Conservation (phyloP, 2,329 filamentous ascomycete species). For the Neurospora crassa region DNA sequence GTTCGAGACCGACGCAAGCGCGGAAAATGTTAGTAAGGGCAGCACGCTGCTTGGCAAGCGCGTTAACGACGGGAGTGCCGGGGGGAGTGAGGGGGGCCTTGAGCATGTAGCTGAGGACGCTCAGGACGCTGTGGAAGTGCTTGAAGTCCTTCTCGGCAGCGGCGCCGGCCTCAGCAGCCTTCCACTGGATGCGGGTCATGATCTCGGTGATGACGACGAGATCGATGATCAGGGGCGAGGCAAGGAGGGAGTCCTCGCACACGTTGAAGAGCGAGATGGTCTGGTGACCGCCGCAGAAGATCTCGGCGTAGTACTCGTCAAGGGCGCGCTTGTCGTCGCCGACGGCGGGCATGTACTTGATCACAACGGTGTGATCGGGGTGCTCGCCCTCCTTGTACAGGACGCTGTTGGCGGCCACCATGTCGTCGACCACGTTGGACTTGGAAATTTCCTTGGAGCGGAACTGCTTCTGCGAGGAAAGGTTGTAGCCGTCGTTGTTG, state of each 20-base stretch:
- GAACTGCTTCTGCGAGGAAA: slow-evolving; percentile 96
- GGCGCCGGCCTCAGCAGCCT: slow-evolving; percentile 44
- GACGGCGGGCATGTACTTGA: slow-evolving; percentile 99
- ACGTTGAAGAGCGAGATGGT: slow-evolving; percentile 98
- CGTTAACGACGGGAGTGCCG: slow-evolving; percentile 91
- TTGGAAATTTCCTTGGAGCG: slow-evolving; percentile 99
- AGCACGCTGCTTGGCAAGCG: slow-evolving; percentile 89
- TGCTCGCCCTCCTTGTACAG: slow-evolving; percentile 90
- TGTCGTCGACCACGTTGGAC: slow-evolving; percentile 98
- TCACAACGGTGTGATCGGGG: slow-evolving; percentile 96
- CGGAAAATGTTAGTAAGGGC: slow-evolving; percentile 98
- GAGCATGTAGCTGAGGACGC: slow-evolving; percentile 98
- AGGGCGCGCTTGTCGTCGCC: slow-evolving; percentile 98
- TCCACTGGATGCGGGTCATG: slow-evolving; percentile 98
- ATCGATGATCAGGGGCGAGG: slow-evolving; percentile 94
- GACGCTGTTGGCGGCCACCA: slow-evolving; percentile 91
- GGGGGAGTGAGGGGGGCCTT: slow-evolving; percentile 90
- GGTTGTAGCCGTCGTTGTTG: slow-evolving; percentile 98
- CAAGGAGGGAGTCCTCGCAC: slow-evolving; percentile 94
- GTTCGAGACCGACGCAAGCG: slow-evolving; percentile 90
- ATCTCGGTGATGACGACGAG: slow-evolving; percentile 88
- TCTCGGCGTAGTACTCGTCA: slow-evolving; percentile 98
- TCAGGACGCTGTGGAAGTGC: slow-evolving; percentile 94
- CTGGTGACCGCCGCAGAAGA: slow-evolving; percentile 97
- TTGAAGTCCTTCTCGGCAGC: slow-evolving; percentile 60